Conservation (phyloP, 2,329 filamentous ascomycete species). For the Trichoderma brevicompactum region DNA sequence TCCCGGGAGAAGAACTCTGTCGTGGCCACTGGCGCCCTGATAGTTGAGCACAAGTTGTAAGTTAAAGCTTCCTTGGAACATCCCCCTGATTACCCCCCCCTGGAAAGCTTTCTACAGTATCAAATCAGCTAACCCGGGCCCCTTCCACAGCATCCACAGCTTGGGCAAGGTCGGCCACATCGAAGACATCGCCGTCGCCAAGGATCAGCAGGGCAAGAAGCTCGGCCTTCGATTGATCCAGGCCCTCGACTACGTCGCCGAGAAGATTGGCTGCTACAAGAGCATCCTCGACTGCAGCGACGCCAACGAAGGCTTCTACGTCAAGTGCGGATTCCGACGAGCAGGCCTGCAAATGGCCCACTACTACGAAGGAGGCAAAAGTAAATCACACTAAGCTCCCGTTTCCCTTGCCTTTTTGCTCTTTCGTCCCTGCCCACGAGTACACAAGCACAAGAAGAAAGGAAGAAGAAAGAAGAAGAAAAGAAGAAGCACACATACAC, state of each 20-base stretch:
- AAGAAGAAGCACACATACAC: background rate
- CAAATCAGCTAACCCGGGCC: conserved; percentile 33
- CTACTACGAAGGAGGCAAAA: conserved; percentile 72
- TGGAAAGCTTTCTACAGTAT: background rate
- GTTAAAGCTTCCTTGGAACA: conserved; percentile 35
- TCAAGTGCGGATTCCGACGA: conserved; percentile 94
- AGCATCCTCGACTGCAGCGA: conserved; percentile 96
- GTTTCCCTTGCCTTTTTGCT: background rate
- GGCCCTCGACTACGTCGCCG: conserved; percentile 85
- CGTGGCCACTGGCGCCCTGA: conserved; percentile 87
- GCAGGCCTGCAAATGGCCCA: conserved; percentile 97
- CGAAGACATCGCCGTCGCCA: conserved; percentile 94
- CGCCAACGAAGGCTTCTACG: conserved; percentile 94
- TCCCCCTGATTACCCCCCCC: background rate
- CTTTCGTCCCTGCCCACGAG: background rate
- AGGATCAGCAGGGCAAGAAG: conserved; percentile 97
- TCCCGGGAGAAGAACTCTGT: conserved; percentile 60
- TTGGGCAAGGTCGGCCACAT: conserved; percentile 90
- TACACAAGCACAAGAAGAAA: background rate
- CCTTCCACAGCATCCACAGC: conserved; percentile 67
- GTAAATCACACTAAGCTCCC: conserved; percentile 44
- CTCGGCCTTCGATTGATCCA: conserved; percentile 91
- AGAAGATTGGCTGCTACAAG: conserved; percentile 94
- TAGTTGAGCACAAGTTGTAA: conserved; percentile 94
- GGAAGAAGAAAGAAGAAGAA: background rate